phyloP scores from a whole-genome alignment of 129 eudicot species.

The Saussurea involucrata region DNA sequence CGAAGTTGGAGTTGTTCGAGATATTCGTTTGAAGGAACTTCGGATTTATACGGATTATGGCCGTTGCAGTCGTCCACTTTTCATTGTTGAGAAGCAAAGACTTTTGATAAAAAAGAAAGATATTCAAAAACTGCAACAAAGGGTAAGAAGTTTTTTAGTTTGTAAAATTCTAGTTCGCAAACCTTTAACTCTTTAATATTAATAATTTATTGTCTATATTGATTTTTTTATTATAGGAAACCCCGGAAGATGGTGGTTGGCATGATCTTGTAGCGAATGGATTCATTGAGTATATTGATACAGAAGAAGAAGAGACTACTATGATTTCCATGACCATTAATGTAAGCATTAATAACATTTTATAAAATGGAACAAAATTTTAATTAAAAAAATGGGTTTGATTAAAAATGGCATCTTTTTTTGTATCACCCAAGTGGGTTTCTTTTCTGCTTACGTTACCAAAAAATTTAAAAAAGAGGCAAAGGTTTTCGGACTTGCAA shows the following conservation, averaged over 20 bases:
- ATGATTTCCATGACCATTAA: constrained; percentile 97
- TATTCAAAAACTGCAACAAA: constrained; percentile 73
- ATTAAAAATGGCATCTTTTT: background rate
- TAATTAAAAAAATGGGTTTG: background rate
- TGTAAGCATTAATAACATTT: constrained; percentile 32
- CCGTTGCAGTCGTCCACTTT: constrained; percentile 94
- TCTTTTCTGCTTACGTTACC: background rate
- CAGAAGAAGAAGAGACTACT: constrained; percentile 98
- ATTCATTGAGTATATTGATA: constrained; percentile 81
- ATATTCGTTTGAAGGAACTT: constrained; percentile 90
- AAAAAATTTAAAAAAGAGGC: no score
- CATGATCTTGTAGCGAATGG: constrained; percentile 85
- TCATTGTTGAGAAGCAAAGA: constrained; percentile 93
- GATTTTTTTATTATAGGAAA: constrained; percentile 46
- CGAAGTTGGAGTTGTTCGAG: constrained; percentile 98
- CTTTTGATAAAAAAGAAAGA: constrained; percentile 81
- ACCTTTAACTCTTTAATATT: background rate
- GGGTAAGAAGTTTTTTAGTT: constrained; percentile 40
- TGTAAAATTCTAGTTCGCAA: no score
- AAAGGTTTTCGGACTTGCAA: no score
- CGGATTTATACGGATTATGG: constrained; percentile 96
- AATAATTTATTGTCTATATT: background rate
- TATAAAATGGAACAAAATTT: background rate
- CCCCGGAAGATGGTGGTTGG: constrained; percentile 96
- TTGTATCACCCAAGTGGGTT: background rate